Percentiles rank a stretch among this genome's conserved stretches.
phyloP scores from a whole-genome alignment of 108 stramenopile genomes.

The Thalassiosira profunda region DNA sequence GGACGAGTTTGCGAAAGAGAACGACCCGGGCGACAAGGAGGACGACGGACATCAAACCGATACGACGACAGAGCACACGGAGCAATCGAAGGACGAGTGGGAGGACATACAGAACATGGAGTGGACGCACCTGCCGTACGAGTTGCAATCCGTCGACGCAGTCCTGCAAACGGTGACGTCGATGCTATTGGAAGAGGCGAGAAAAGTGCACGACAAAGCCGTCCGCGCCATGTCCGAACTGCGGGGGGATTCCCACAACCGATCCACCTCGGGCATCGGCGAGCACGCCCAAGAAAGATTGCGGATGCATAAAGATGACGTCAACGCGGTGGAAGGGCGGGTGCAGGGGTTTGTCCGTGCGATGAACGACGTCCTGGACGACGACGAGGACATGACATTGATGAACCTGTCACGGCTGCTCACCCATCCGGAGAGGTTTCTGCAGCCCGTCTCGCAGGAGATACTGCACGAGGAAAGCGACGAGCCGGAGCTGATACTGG shows the following conservation, averaged over 20 bases:
- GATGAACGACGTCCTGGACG: slow-evolving; percentile 77
- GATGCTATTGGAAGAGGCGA: slow-evolving; percentile 70
- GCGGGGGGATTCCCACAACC: slow-evolving; percentile 14
- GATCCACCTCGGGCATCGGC: slow-evolving; percentile 11
- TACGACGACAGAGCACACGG: slow-evolving; percentile 11
- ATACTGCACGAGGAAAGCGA: slow-evolving; percentile 88
- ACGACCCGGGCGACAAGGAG: not conserved
- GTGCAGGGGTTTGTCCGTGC: slow-evolving; percentile 84
- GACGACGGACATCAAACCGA: too few species aligned
- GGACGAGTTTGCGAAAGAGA: not conserved
- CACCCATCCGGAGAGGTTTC: slow-evolving; percentile 84
- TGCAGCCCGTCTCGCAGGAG: slow-evolving; percentile 79
- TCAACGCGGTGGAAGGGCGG: slow-evolving; percentile 72
- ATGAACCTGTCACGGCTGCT: slow-evolving; percentile 88
- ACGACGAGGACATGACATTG: slow-evolving; percentile 90
- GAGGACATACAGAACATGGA: slow-evolving; percentile 67
- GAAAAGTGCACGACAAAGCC: slow-evolving; percentile 45
- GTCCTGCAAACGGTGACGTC: slow-evolving; percentile 65
- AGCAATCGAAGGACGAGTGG: slow-evolving; percentile 57
- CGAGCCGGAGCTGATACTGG: slow-evolving; percentile 89
- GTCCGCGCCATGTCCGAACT: slow-evolving; percentile 52
- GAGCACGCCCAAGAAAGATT: slow-evolving; percentile 75
- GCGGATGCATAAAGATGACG: slow-evolving; percentile 75
- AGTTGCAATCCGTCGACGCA: slow-evolving; percentile 84
- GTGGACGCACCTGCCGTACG: slow-evolving; percentile 76